Base-by-base conservation (phyloP, 2,329 filamentous ascomycete species). In the Dactylellina haptotyla region DNA sequence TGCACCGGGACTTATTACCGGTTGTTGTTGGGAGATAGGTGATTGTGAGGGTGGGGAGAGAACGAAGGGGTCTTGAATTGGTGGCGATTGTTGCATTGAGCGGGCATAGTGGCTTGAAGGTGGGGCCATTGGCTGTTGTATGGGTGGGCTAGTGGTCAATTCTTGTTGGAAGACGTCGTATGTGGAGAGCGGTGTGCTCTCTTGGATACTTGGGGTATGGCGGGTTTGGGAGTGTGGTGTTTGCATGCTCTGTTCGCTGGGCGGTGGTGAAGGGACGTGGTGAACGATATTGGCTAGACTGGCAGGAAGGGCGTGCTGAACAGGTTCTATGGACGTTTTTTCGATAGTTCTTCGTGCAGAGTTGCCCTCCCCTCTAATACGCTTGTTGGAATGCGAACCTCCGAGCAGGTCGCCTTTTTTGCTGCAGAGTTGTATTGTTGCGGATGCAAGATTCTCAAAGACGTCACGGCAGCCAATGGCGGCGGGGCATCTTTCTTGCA, bases 391-490 rank as follows among this genome's bases (percentile, higher is more conserved):
- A 12, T 75, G 71, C 2, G 62, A 64, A 12, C 72, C 75, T 9
- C 63, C 64, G 6, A 66, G 43, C 14, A 75, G 54, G 25, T 78
- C 76, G 16, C 53, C 48, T 14, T 65, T 76, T 25, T 65, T 69
- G 14, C 39, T 62, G 32, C 76, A 78, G 2, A 76, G 58, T 41
- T 76, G 72, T 4, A 78, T 75, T 1, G 77, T 78, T n/a, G 75
- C 75, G 3, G 72, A 74, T 10, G 76, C 76, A 1, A 77, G 75
- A 23, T 70, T 76, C 26, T 77, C 74, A n/a, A 78, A 78, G 16
- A 78, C 76, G 28, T 77, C 75, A 14, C 76, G 75, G 37, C 77
- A 78, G 12, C 75, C 75, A 9, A 76, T 75, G 1, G 77, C 77
- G 0, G 77, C 77, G 5, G 77, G 72, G 34, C 77, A 78, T 6